These are phyloP conservation scores for Tripterygium wilfordii DNA, from an alignment of 177 flowering plant species.

Conservation along the genomic window DNA sequence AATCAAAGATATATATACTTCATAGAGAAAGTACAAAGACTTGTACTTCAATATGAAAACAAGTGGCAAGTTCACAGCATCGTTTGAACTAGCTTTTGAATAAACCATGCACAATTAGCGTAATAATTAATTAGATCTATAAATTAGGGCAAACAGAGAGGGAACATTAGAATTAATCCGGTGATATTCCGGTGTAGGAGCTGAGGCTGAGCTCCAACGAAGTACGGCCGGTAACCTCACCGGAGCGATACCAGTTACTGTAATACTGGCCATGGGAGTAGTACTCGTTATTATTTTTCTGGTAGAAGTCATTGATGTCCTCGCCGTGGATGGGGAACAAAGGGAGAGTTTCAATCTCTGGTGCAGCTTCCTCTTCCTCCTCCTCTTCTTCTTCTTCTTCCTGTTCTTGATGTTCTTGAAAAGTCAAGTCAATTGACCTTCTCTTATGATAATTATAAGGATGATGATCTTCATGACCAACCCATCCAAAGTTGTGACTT, in stretches of 20 bases:
- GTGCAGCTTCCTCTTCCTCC: conserved; percentile 16
- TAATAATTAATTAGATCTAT: too few species aligned
- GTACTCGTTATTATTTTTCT: conserved; percentile 11
- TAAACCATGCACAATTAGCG: too few species aligned
- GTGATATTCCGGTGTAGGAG: conserved; percentile 33
- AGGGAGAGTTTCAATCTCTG: conserved; percentile 70
- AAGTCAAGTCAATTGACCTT: conserved; percentile 7
- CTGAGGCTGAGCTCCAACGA: conserved; percentile 85
- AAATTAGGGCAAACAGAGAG: not conserved
- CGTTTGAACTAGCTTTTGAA: too few species aligned
- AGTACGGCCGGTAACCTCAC: conserved; percentile 18
- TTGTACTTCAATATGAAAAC: too few species aligned
- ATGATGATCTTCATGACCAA: conserved; percentile 35
- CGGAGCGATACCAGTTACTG: conserved; percentile 26
- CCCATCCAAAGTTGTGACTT: conserved; percentile 46
- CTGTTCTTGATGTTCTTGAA: conserved; percentile 13
- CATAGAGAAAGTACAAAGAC: too few species aligned
- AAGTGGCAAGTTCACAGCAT: too few species aligned
- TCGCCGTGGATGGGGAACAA: conserved; percentile 80
- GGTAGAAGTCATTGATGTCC: conserved; percentile 19
- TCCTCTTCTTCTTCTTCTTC: conserved; percentile 25
- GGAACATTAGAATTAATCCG: conserved; percentile 11
- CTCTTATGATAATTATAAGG: too few species aligned
- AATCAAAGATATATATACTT: too few species aligned
- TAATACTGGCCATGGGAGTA: conserved; percentile 11